Evolutionary conservation across 1,284 basidiomycete genomes (phyloP), one percentile per base, ranked within the genome.

Genomic region (Ceratobasidium sp.): DNA sequence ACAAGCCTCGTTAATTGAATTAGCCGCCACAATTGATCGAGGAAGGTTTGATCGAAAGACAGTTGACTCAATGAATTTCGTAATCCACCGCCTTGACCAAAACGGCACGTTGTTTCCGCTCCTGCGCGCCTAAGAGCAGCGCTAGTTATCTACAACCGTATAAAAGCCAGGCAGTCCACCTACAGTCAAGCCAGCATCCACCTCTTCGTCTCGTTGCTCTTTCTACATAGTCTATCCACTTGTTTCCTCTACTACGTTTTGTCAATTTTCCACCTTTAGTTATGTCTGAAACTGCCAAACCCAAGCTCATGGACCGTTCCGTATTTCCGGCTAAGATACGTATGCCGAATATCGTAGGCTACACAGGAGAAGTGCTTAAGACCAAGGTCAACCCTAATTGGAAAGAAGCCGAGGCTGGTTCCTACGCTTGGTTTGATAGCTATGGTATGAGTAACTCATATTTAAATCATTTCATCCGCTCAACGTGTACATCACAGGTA

Each of bases 371-470:
- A 26, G 55, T 44, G 13, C 75, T 80, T 63, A 68, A 76, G 51
- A 70, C 58, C 40, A 80, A 80, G 42, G 71, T 78, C 28, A 80
- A 80, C 68, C 79, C 79, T 3, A 40, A 80, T 56, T 75, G 44
- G 76, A 51, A 56, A 26, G 64, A 67, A n/a, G 79, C 79, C 12
- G 61, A 77, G 18, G 64, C 61, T 56, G 77, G 78, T 23, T 80
- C 79, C 26, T 77, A 80, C 33, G 64, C 51, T 3, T 80, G 79
- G 79, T 78, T 80, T 44, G 64, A 80, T n/a, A 70, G 70, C 53
- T 80, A 70, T 70, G 77, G 68, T 72, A 60, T 12, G 53, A 20
- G 5, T 15, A 13, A 26, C 10, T 66, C 51, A 53, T 18, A 53
- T n/a, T 53, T 42, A 15, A 18, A 6, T 13, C 58, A 64, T 20